phyloP scores from a whole-genome alignment of 345 rosid species.

The Salix brachista region DNA sequence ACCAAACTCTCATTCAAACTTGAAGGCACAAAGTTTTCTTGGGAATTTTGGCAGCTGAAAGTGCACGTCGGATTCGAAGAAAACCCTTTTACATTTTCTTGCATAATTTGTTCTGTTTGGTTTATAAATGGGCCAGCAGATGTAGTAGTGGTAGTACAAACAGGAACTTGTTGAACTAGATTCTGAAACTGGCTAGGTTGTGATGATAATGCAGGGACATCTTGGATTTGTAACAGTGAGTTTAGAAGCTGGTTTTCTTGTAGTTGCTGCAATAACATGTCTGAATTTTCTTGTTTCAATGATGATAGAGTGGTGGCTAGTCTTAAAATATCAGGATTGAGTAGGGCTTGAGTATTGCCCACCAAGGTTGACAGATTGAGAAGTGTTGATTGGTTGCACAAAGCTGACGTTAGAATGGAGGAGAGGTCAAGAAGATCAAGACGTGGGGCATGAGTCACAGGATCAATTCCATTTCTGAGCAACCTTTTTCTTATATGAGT shows the following conservation, averaged over 20 bases:
- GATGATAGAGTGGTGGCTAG: slow-evolving; percentile 40
- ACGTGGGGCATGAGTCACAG: slow-evolving; percentile 86
- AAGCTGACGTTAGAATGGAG: slow-evolving; percentile 50
- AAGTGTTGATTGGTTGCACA: slow-evolving; percentile 40
- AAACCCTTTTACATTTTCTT: slow-evolving; percentile 17
- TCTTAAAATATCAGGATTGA: slow-evolving; percentile 45
- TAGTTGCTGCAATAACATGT: slow-evolving; percentile 27
- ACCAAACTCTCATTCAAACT: slow-evolving; percentile 11
- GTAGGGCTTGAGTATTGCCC: slow-evolving; percentile 37
- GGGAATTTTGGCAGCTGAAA: slow-evolving; percentile 18
- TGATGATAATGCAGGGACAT: neutral
- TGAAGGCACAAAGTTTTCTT: slow-evolving; percentile 20
- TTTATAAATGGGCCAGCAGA: slow-evolving; percentile 9
- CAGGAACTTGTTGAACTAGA: slow-evolving; percentile 15
- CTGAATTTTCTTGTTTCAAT: slow-evolving; percentile 48
- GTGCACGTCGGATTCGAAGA: neutral
- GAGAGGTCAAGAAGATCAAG: slow-evolving; percentile 72
- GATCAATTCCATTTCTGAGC: slow-evolving; percentile 79
- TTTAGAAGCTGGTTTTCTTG: slow-evolving; percentile 36
- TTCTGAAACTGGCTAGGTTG: slow-evolving; percentile 22
- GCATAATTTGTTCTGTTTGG: slow-evolving; percentile 33
- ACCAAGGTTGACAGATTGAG: slow-evolving; percentile 40
- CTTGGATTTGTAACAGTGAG: slow-evolving; percentile 25
- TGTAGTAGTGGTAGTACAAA: slow-evolving; percentile 21
- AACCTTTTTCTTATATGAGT: slow-evolving; percentile 87